These are phyloP conservation scores for Chytriomyces hyalinus DNA, from an alignment of 192 early-diverging fungal species.

Conservation along the genomic window DNA sequence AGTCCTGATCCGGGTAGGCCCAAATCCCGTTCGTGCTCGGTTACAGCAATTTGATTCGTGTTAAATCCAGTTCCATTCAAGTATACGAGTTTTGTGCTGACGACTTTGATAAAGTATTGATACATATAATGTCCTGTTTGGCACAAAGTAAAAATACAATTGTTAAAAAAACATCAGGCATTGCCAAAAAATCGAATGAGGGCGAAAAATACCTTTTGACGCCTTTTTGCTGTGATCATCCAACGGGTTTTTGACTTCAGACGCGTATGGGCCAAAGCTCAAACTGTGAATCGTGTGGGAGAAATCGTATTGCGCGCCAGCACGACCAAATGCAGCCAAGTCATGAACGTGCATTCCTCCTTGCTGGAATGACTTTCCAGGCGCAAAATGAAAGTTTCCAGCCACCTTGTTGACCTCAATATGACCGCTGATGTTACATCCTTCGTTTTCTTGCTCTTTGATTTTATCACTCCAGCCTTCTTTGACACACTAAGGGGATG, in stretches of 20 bases:
- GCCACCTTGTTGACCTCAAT: constrained; percentile 89
- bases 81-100: constrained; percentile 80
- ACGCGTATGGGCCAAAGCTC: constrained; percentile 72
- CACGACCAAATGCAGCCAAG: constrained; percentile 58
- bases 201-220: constrained; percentile 43
- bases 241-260: constrained; percentile 68
- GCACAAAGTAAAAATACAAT: not conserved
- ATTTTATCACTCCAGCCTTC: constrained; percentile 83
- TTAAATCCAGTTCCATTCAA: constrained; percentile 68
- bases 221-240: constrained; percentile 66
- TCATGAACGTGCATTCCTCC: constrained; percentile 80
- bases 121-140: constrained; percentile 68
- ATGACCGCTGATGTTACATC: constrained; percentile 83
- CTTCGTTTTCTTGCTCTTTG: constrained; percentile 81
- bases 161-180: not conserved
- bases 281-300: constrained; percentile 81
- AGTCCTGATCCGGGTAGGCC: constrained; percentile 45
- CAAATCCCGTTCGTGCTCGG: constrained; percentile 78
- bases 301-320: constrained; percentile 72
- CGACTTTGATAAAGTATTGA: constrained; percentile 95
- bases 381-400: constrained; percentile 93
- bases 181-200: constrained; percentile 1
- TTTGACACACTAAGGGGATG: constrained; percentile 66
- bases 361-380: constrained; percentile 80
- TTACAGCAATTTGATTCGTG: constrained; percentile 96